phyloP scores from a whole-genome alignment of 73 alveolate species.

The Tetrahymena borealis region DNA sequence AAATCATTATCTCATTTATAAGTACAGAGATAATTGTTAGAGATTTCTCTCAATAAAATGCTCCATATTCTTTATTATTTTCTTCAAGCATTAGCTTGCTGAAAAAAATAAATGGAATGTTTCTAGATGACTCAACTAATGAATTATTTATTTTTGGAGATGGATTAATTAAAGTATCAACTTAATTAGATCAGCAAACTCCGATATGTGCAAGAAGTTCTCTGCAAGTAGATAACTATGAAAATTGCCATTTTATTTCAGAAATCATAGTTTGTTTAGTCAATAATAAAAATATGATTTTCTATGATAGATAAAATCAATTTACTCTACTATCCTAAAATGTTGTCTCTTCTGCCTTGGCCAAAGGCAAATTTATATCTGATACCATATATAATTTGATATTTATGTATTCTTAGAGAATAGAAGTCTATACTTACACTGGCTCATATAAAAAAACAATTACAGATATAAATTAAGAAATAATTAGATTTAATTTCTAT shows the following conservation, averaged over 20 bases:
- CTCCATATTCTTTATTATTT: not conserved
- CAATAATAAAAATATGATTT: not conserved
- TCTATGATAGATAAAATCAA: not conserved
- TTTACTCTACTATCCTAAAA: not conserved
- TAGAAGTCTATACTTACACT: no score
- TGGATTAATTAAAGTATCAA: not conserved
- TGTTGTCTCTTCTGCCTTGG: not conserved
- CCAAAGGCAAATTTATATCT: no score
- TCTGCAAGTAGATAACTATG: not conserved
- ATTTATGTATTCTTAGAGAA: no score
- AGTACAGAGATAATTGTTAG: not conserved
- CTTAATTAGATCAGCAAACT: not conserved
- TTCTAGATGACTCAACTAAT: not conserved
- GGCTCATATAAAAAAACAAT: no score
- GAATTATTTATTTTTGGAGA: not conserved
- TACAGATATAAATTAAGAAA: no score
- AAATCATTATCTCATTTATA: not conserved
- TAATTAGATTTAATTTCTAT: no score
- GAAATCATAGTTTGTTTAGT: not conserved
- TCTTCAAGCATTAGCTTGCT: not conserved
- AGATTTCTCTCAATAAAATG: not conserved
- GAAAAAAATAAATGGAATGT: not conserved
- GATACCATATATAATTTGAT: no score
- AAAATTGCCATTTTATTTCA: not conserved
- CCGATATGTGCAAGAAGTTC: not conserved